Evolutionary conservation across 2,329 filamentous ascomycete genomes (phyloP).

Genomic region (Trichophyton rubrum): DNA sequence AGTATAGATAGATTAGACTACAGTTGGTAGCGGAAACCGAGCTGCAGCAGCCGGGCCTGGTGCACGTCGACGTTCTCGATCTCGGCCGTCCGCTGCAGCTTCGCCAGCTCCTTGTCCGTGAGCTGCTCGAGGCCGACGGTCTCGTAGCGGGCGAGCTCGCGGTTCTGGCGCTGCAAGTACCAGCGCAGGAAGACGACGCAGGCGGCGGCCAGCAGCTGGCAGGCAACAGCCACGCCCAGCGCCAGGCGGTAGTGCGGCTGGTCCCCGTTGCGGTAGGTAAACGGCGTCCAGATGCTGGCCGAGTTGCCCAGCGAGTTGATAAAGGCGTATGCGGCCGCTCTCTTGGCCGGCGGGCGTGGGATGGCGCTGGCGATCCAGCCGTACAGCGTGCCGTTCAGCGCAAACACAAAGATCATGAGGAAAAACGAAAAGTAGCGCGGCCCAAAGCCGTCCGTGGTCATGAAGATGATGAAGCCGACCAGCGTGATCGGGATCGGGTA

Average conservation of each 20-base stretch:
- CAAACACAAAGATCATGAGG: constrained; percentile 45
- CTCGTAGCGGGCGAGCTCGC: constrained; percentile 39
- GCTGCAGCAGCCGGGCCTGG: constrained; percentile 40
- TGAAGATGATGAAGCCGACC: constrained; percentile 42
- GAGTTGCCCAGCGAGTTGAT: constrained; percentile 45
- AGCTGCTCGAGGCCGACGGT: constrained; percentile 33
- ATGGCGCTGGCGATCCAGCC: constrained; percentile 42
- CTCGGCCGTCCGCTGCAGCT: constrained; percentile 40
- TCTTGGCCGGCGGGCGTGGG: constrained; percentile 42
- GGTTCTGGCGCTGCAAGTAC: constrained; percentile 37
- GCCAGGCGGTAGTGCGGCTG: constrained; percentile 30
- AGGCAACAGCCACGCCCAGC: constrained; percentile 31
- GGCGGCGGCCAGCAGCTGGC: constrained; percentile 26
- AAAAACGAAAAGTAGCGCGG: constrained; percentile 45
- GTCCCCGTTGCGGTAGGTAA: constrained; percentile 34
- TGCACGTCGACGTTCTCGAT: constrained; percentile 40
- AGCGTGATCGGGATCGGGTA: constrained; percentile 42
- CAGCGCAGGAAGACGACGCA: constrained; percentile 28
- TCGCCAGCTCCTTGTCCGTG: constrained; percentile 36
- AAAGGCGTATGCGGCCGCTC: constrained; percentile 42
- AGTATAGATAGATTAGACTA: too few species aligned
- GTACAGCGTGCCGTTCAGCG: constrained; percentile 40
- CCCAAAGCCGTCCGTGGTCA: constrained; percentile 40
- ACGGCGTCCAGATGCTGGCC: constrained; percentile 42
- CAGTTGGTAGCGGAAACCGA: constrained; percentile 39